Evolutionary conservation across 2,329 filamentous ascomycete species (phyloP), one percentile per base, ranked within the genome.

Genomic region (Tolypocladium sp.): DNA sequence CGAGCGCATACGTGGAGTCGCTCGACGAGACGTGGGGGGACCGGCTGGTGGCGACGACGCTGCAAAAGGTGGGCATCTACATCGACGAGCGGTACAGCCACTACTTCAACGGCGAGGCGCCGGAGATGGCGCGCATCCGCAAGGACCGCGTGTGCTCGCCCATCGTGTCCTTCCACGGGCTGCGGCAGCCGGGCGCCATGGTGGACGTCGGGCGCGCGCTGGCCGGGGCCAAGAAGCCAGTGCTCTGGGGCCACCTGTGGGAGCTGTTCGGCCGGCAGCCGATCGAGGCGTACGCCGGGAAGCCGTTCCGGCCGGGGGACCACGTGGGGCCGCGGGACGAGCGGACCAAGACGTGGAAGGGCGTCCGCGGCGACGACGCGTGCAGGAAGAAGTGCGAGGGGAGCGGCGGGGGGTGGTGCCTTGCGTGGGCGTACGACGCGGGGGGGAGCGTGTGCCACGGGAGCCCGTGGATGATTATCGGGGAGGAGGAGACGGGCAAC

Each of bases 71-170:
- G 5, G 82, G 79, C 15, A 71, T 84, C 49, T 82, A 83, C 67
- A 71, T 85, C 8, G 78, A 83, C 63, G 82, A 85, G 71, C 69
- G 73, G 7, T 82, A 82, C 69, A 74, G 74, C 59, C 78, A 77
- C 55, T 69, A 82, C 60, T 85, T 85, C 69, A 84, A 83, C 66
- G 82, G 82, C 55, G 81, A 83, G 64, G 68, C 72, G 25, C 82
- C 82, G 0, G 67, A 69, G 61, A 72, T 77, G 64, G 81, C 79
- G 56, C 76, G 77, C 54, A 77, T 84, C 66, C 74, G 73, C 63
- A 66, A 69, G 3, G 81, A 83, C 64, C 71, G 79, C 8, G 75
- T 82, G 66, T 85, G 82, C 65, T 71, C 80, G 46, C 81, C 81
- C n/a, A 68, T 84, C 4, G 66, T 83, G 4, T 80, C 79, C 12